These are phyloP conservation scores for Didymella pomorum DNA, from an alignment of 2,329 filamentous ascomycete species.

Conservation along the genomic window DNA sequence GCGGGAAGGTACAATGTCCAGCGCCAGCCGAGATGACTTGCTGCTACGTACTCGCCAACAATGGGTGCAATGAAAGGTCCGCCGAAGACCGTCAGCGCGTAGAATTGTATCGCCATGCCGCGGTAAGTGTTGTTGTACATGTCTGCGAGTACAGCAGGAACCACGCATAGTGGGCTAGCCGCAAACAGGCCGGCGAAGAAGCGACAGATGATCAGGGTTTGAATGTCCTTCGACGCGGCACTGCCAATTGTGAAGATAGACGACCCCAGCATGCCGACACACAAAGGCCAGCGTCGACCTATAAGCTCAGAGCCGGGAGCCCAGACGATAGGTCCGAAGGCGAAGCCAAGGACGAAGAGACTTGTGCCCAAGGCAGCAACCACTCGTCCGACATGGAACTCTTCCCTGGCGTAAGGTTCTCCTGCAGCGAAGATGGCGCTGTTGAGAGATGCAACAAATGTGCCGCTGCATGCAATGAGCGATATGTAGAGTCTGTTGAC, in stretches of 20 bases:
- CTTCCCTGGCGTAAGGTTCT: conserved; percentile 59
- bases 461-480: not conserved
- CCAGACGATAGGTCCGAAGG: conserved; percentile 69
- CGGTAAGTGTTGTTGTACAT: conserved; percentile 10
- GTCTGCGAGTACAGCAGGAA: conserved; percentile 5
- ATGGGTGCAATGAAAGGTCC: conserved; percentile 4
- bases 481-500: not conserved
- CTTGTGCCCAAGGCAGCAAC: conserved; percentile 70
- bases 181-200: conserved; percentile 12
- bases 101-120: conserved; percentile 11
- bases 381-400: conserved; percentile 63
- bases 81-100: conserved; percentile 10
- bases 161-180: conserved; percentile 10
- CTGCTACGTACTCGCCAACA: not conserved
- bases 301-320: conserved; percentile 61
- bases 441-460: conserved; percentile 61
- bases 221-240: conserved; percentile 25
- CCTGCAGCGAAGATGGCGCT: conserved; percentile 72
- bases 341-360: conserved; percentile 69
- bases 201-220: conserved; percentile 6
- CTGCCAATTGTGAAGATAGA: conserved; percentile 56
- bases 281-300: conserved; percentile 56
- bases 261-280: conserved; percentile 53
- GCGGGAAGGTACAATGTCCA: conserved; percentile 8
- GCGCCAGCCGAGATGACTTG: conserved; percentile 7